Conservation (phyloP, 1,284 basidiomycete genomes). For the Microbotryum saponariae region DNA sequence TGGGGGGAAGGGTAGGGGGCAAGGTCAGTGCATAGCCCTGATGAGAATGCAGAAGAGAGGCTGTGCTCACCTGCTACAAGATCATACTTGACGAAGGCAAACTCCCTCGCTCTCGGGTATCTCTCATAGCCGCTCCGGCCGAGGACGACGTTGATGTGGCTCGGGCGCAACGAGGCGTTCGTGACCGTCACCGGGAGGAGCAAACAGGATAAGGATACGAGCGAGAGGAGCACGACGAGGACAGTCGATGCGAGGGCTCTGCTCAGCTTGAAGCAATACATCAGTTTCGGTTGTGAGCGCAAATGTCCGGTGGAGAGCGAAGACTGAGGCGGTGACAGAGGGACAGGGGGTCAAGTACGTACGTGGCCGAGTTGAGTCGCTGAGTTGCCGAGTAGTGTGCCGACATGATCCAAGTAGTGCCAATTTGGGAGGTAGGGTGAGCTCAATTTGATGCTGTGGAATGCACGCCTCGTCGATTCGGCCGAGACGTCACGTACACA, state of each 20-base stretch:
- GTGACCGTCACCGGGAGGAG: constrained; percentile 55
- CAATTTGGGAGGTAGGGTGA: too few species aligned
- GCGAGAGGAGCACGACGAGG: constrained; percentile 63
- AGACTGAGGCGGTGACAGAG: too few species aligned
- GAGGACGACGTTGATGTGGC: constrained; percentile 54
- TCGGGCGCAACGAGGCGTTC: constrained; percentile 53
- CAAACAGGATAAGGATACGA: constrained; percentile 55
- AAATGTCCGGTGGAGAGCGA: too few species aligned
- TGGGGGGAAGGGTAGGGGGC: constrained; percentile 33
- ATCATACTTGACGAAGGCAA: constrained; percentile 68
- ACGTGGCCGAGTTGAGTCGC: too few species aligned
- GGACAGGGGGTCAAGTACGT: too few species aligned
- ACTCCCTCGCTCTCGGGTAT: constrained; percentile 57
- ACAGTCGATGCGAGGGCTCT: constrained; percentile 51
- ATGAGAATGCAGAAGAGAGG: not conserved
- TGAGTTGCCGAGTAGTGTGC: too few species aligned
- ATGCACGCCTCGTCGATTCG: too few species aligned
- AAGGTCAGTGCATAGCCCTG: not conserved
- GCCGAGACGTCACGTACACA: too few species aligned
- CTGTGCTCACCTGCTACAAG: constrained; percentile 57
- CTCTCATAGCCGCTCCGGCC: constrained; percentile 48
- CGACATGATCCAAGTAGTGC: too few species aligned
- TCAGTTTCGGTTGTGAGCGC: too few species aligned
- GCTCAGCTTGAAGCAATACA: not conserved
- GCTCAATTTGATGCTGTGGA: too few species aligned